Evolutionary conservation across 371 early-diverging fungal genomes (phyloP).

Genomic region (Entomophthora muscae): DNA sequence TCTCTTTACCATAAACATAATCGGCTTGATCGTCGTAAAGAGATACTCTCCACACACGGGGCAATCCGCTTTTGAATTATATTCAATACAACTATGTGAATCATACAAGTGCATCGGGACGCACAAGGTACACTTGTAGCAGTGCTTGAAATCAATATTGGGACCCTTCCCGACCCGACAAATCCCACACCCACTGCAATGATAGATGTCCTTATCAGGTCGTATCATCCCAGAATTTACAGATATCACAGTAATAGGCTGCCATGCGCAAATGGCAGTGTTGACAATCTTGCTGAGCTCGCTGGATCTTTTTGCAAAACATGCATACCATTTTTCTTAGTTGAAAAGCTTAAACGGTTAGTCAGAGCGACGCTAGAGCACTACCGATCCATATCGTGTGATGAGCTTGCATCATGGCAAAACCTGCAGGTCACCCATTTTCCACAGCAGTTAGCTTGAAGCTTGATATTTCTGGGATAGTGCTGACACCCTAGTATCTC

Average conservation of each 20-base stretch:
- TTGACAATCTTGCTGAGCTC: constrained; percentile 52
- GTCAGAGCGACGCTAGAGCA: neutral
- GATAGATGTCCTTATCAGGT: constrained; percentile 66
- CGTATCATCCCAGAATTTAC: constrained; percentile 89
- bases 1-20: constrained; percentile 72
- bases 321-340: constrained; percentile 69
- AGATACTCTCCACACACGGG: constrained; percentile 96
- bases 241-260: constrained; percentile 77
- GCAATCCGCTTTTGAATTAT: constrained; percentile 81
- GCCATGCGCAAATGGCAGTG: constrained; percentile 48
- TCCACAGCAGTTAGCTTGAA: constrained; percentile 86
- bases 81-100: constrained; percentile 85
- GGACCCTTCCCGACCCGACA: constrained; percentile 78
- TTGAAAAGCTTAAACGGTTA: neutral
- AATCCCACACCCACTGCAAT: constrained; percentile 83
- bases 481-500: constrained; percentile 74
- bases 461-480: constrained; percentile 70
- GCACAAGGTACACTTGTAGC: constrained; percentile 87
- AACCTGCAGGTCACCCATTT: constrained; percentile 82
- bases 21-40: constrained; percentile 65
- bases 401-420: constrained; percentile 83
- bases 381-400: constrained; percentile 77
- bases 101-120: constrained; percentile 52
- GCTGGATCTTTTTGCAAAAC: constrained; percentile 68
- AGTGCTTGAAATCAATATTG: constrained; percentile 78